Percentiles rank a stretch among this genome's conserved stretches.
phyloP scores from a whole-genome alignment of 2,329 filamentous ascomycete species.

The Penicillium sp. region DNA sequence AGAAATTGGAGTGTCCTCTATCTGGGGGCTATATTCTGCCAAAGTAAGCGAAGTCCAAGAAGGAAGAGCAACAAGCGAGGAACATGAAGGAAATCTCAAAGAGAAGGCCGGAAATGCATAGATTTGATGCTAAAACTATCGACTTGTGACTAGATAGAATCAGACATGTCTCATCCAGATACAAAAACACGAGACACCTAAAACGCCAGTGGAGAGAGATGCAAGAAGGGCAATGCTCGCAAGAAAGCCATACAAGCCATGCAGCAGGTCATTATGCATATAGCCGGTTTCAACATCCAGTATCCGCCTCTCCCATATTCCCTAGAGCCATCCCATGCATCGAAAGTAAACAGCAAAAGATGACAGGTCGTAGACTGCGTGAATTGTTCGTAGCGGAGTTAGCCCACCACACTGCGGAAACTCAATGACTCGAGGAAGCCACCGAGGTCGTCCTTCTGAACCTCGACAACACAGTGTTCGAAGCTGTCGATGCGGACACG shows the following conservation, averaged over 20 bases:
- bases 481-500: slow-evolving; percentile 93
- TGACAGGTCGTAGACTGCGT: slow-evolving; percentile 27
- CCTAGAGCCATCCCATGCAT: slow-evolving; percentile 14
- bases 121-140: slow-evolving; percentile 8
- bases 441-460: slow-evolving; percentile 90
- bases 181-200: slow-evolving; percentile 10
- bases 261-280: slow-evolving; percentile 19
- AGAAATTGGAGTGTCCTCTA: too few species aligned
- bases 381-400: slow-evolving; percentile 18
- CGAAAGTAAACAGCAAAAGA: slow-evolving; percentile 16
- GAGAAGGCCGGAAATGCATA: slow-evolving; percentile 21
- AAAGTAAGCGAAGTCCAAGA: neutral
- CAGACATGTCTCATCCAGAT: slow-evolving; percentile 6
- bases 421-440: slow-evolving; percentile 90
- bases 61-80: slow-evolving; percentile 6
- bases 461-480: slow-evolving; percentile 94
- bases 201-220: slow-evolving; percentile 24
- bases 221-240: slow-evolving; percentile 22
- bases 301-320: slow-evolving; percentile 15
- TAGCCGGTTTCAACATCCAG: slow-evolving; percentile 13
- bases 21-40: too few species aligned
- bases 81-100: slow-evolving; percentile 12
- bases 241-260: slow-evolving; percentile 12
- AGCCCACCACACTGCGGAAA: slow-evolving; percentile 78
- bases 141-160: slow-evolving; percentile 11